Conservation (phyloP, 2,329 filamentous ascomycete genomes). For the Sodiomyces alkalinus region DNA sequence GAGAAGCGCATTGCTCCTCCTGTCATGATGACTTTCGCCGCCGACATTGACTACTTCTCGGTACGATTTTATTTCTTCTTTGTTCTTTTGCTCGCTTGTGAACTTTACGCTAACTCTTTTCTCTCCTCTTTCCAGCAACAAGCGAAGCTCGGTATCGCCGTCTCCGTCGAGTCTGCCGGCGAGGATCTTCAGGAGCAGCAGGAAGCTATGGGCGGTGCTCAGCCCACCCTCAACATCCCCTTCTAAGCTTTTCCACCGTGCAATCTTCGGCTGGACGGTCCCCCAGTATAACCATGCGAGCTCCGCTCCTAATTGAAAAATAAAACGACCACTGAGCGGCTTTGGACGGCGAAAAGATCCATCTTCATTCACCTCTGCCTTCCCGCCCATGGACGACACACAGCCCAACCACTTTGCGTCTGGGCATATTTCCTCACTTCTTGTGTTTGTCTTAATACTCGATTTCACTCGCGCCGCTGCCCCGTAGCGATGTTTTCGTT, state of each 20-base stretch:
- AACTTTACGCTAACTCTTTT: constrained; percentile 1
- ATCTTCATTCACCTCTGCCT: too few relatives aligned
- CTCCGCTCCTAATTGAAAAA: too few relatives aligned
- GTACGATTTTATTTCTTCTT: constrained; percentile 48
- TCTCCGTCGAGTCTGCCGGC: constrained; percentile 74
- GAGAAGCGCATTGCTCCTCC: constrained; percentile 93
- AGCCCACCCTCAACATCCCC: constrained; percentile 44
- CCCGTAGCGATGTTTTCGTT: too few relatives aligned
- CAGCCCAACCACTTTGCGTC: too few relatives aligned
- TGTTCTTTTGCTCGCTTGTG: neutral
- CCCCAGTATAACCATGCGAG: too few relatives aligned
- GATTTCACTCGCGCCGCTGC: too few relatives aligned
- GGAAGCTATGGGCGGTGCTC: constrained; percentile 40
- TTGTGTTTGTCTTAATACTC: too few relatives aligned
- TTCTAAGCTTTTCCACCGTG: constrained; percentile 48
- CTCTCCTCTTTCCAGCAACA: constrained; percentile 67
- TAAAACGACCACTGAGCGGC: too few relatives aligned
- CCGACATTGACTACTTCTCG: constrained; percentile 90
- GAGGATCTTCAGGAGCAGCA: constrained; percentile 83
- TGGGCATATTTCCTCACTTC: too few relatives aligned
- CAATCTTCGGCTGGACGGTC: too few relatives aligned
- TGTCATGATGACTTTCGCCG: constrained; percentile 86
- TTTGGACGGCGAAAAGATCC: too few relatives aligned
- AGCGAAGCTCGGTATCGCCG: constrained; percentile 86
- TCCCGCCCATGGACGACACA: too few relatives aligned